Base-by-base conservation (phyloP, 139 green algal species). In the Chlamydomonas schloesseri region DNA sequence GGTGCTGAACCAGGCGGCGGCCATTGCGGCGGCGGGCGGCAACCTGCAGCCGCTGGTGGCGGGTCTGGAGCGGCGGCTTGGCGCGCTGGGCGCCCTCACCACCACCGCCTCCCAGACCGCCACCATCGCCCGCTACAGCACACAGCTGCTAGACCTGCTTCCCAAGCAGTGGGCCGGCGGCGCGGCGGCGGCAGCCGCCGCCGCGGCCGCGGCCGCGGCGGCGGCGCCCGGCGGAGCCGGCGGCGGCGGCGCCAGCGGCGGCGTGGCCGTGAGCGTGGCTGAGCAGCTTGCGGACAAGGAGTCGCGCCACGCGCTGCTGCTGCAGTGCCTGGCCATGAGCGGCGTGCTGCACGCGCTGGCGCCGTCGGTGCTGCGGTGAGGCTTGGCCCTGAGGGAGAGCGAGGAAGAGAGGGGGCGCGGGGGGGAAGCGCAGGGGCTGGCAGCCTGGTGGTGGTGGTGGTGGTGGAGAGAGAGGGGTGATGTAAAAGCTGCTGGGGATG, bases 231-330 rank as follows among this genome's bases (percentile, higher is more conserved):
- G 65, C 28, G 13, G 33, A 1, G 37, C 37, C n/a, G 53, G n/a
- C 53, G 73, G n/a, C 73, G 31, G 46, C 71, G 71, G n/a, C n/a
- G n/a, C n/a, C n/a, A n/a, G n/a, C n/a, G n/a, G n/a, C n/a, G 37
- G 62, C 29, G 37, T 85, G n/a, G 13, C 80, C 6, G 64, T 58
- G 31, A 50, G 64, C 24, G 50, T 91, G 29, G 34, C 53, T 3
- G 81, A 89, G 67, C 88, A 89, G 78, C 73, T 91, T 42, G 23
- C 67, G 2, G 88, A 89, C 13, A 91, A 91, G 79, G 88, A 79
- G 72, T 36, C n/a, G 23, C 77, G 83, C 5, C 88, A 91, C 47
- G 50, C 57, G 53, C 71, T 86, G 78, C 84, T 89, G 72, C 55
- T 91, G 83, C 36, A 58, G 55, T 89, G 83, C 58, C 73, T 91